Evolutionary conservation across 225 moss, liverwort and hornwort genomes (phyloP).

Genomic region (Neckera pumila): DNA sequence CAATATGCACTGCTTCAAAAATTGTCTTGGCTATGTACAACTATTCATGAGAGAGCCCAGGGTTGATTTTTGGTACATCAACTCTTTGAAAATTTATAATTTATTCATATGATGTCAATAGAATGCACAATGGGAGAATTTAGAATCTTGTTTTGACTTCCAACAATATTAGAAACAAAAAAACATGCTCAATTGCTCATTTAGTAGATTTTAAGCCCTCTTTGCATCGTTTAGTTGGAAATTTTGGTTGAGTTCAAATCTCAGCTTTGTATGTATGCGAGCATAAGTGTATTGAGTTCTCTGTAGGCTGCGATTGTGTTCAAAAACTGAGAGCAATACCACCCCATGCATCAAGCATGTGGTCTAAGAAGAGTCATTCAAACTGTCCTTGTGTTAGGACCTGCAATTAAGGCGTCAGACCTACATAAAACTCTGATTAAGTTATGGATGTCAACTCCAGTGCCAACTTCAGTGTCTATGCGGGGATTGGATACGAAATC

Average conservation of each 20-base stretch:
- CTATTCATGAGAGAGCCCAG: background rate
- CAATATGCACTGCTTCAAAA: background rate
- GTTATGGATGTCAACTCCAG: background rate
- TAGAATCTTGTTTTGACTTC: background rate
- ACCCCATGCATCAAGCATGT: background rate
- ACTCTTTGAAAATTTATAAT: background rate
- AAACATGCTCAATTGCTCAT: background rate
- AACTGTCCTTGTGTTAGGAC: background rate
- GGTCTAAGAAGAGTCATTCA: too few relatives aligned
- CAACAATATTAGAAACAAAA: background rate
- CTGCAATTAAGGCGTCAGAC: background rate
- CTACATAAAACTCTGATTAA: background rate
- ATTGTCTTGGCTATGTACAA: background rate
- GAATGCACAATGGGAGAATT: background rate
- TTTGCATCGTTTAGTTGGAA: background rate
- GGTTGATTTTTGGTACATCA: background rate
- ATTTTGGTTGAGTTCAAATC: background rate
- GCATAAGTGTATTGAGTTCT: background rate
- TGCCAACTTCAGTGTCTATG: background rate
- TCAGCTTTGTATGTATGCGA: background rate
- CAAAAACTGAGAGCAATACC: background rate
- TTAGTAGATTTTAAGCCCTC: background rate
- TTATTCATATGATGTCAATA: too few relatives aligned
- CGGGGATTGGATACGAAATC: background rate
- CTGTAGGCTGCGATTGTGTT: too few relatives aligned